These are phyloP conservation scores for Hygrophorus russula DNA, from an alignment of 768 basidiomycete genomes.

Conservation along the genomic window DNA sequence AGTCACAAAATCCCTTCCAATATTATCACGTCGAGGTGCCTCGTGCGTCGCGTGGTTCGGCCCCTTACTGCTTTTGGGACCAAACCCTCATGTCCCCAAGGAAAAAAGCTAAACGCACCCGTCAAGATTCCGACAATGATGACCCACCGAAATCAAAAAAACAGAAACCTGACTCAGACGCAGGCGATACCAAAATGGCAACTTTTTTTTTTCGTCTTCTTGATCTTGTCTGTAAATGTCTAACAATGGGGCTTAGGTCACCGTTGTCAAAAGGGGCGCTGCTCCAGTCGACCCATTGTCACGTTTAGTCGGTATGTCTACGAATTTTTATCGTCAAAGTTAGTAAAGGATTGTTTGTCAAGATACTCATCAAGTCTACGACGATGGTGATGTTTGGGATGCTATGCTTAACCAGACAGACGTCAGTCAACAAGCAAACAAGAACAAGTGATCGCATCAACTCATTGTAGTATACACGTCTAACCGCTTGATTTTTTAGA, in stretches of 20 bases:
- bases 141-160: constrained; percentile 22
- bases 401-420: constrained; percentile 56
- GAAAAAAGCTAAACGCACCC: constrained; percentile 21
- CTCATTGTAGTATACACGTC: constrained; percentile 1
- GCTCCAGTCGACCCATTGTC: constrained; percentile 45
- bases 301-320: constrained; percentile 30
- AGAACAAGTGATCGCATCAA: constrained; percentile 35
- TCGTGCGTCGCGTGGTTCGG: not conserved
- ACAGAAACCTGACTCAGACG: constrained; percentile 15
- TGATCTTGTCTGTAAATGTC: not conserved
- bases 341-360: not conserved
- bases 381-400: constrained; percentile 35
- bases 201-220: too few species aligned
- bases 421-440: constrained; percentile 34
- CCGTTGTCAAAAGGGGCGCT: constrained; percentile 40
- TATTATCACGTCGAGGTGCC: too few species aligned
- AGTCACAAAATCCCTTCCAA: not conserved
- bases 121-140: constrained; percentile 16
- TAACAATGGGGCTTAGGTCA: constrained; percentile 12
- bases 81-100: constrained; percentile 31
- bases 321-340: not conserved
- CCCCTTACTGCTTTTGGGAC: constrained; percentile 6
- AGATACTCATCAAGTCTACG: constrained; percentile 44
- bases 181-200: constrained; percentile 9
- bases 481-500: constrained; percentile 15